These are phyloP conservation scores for Xylaria sp. DNA, from an alignment of 2,329 filamentous ascomycete genomes.

Conservation along the genomic window DNA sequence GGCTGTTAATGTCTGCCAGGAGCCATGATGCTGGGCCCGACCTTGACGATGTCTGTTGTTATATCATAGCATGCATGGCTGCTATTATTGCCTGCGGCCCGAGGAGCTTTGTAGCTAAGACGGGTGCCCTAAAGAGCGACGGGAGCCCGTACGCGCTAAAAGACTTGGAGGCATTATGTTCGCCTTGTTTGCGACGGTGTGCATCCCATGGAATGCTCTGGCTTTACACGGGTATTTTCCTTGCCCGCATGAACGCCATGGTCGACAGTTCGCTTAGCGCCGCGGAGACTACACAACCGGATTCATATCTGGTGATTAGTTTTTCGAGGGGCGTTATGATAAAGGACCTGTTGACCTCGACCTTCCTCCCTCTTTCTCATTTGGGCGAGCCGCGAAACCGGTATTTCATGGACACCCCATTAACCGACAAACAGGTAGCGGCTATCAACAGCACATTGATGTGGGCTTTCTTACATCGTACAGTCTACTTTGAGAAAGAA, in stretches of 20 bases:
- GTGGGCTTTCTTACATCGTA: slow-evolving; percentile 7
- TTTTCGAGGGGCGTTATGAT: too few relatives aligned
- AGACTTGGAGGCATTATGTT: not conserved
- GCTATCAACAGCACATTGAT: not conserved
- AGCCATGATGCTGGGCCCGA: too few relatives aligned
- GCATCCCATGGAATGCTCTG: not conserved
- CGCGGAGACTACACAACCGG: too few relatives aligned
- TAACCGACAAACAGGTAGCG: not conserved
- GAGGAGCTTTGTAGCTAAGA: not conserved
- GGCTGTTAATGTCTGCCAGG: not conserved
- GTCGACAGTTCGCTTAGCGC: too few relatives aligned
- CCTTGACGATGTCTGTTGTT: not conserved
- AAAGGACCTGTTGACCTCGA: too few relatives aligned
- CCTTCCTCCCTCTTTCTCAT: too few relatives aligned
- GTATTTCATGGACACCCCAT: not conserved
- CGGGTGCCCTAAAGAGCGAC: not conserved
- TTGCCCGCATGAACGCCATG: not conserved
- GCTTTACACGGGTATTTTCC: not conserved
- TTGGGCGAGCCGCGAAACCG: not conserved
- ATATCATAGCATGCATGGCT: not conserved
- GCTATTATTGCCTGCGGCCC: not conserved
- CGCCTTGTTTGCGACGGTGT: not conserved
- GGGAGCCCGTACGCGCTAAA: not conserved
- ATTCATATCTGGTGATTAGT: too few relatives aligned
- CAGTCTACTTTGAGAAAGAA: not conserved